phyloP scores from a whole-genome alignment of 2,329 filamentous ascomycete genomes.

The Cladosporium sp. region DNA sequence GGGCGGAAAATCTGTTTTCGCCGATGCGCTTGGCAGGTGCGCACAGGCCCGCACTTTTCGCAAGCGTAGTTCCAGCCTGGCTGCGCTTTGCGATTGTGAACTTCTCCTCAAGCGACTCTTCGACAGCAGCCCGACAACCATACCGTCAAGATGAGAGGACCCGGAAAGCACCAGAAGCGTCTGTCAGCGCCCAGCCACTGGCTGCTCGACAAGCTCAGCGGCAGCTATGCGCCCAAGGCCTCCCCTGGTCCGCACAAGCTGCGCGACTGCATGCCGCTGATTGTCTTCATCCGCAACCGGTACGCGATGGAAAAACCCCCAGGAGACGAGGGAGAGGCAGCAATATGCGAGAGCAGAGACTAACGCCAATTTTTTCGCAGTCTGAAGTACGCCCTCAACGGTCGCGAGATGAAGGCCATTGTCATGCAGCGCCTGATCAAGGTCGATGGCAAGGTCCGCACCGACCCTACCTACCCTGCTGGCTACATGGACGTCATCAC shows the following conservation, averaged over 20 bases:
- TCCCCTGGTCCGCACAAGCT: constrained; percentile 96
- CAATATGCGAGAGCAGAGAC: background rate
- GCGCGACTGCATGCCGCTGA: constrained; percentile 96
- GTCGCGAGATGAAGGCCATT: constrained; percentile 95
- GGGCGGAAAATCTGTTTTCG: constrained; percentile 1
- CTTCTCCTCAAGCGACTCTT: constrained; percentile 16
- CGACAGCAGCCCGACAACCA: constrained; percentile 28
- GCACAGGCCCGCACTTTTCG: constrained; percentile 17
- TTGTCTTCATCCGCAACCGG: constrained; percentile 91
- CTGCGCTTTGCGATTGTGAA: constrained; percentile 15
- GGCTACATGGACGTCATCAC: constrained; percentile 99
- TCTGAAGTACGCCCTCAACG: constrained; percentile 99
- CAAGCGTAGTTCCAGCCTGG: constrained; percentile 10
- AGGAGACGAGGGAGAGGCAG: background rate
- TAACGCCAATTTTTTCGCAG: constrained; percentile 54
- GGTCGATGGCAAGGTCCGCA: constrained; percentile 99
- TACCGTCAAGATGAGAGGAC: constrained; percentile 64
- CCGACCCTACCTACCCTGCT: constrained; percentile 93
- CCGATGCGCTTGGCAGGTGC: constrained; percentile 1
- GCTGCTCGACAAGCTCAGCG: constrained; percentile 99
- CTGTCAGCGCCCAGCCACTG: constrained; percentile 98
- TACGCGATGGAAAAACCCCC: constrained; percentile 35
- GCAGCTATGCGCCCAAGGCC: constrained; percentile 66
- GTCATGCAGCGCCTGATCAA: constrained; percentile 99
- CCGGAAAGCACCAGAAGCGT: constrained; percentile 88